Conservation (phyloP, 495 filamentous ascomycete species). For the Talaromyces nanjingensis region DNA sequence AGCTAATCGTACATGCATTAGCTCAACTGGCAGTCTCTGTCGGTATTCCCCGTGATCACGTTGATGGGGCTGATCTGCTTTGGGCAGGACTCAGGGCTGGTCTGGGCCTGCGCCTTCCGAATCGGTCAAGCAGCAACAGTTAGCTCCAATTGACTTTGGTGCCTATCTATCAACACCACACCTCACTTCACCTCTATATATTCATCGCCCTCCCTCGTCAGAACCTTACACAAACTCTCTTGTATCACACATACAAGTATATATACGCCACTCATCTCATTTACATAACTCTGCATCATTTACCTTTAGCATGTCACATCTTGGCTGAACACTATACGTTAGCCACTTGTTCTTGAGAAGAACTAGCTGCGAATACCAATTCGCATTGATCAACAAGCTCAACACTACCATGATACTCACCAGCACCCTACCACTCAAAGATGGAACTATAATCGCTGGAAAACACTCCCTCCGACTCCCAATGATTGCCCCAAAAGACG, state of each 20-base stretch:
- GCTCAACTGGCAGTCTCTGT: not conserved
- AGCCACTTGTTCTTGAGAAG: not conserved
- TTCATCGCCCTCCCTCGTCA: not conserved
- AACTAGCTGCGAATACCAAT: not conserved
- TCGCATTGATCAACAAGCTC: not conserved
- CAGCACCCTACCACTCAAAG: slow-evolving; percentile 31
- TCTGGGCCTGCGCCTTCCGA: not conserved
- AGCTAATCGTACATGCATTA: not conserved
- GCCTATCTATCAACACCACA: not conserved
- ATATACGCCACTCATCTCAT: not conserved
- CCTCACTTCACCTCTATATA: not conserved
- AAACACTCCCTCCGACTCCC: slow-evolving; percentile 35
- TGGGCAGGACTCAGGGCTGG: not conserved
- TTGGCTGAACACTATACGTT: not conserved
- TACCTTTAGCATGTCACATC: not conserved
- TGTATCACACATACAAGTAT: not conserved
- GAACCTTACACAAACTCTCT: not conserved
- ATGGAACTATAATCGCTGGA: slow-evolving; percentile 25
- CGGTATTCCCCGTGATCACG: slow-evolving; percentile 7
- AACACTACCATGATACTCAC: slow-evolving; percentile 24
- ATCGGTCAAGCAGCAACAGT: not conserved
- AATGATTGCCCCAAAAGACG: slow-evolving; percentile 44
- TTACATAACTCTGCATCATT: not conserved
- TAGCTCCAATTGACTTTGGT: slow-evolving; percentile 1
- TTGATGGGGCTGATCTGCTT: slow-evolving; percentile 3